Conservation (phyloP, 257 asterid species). For the Avicennia marina region DNA sequence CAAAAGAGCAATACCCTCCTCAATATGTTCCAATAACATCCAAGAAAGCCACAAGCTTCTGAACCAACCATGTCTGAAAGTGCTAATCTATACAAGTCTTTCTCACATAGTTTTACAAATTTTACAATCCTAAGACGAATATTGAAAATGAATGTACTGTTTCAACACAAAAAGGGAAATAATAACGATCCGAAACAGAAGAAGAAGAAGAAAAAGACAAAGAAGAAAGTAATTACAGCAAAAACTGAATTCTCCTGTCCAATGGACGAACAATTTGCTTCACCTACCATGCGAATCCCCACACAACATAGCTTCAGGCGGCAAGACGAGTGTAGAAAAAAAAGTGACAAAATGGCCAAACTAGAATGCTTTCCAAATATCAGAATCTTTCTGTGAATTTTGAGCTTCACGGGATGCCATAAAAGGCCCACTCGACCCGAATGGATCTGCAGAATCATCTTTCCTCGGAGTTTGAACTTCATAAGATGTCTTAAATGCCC, state of each 20-base stretch:
- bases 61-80: slow-evolving; percentile 14
- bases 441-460: slow-evolving; percentile 40
- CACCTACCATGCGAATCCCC: slow-evolving; percentile 15
- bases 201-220: not conserved
- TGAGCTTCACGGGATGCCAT: slow-evolving; percentile 56
- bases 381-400: slow-evolving; percentile 67
- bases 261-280: slow-evolving; percentile 19
- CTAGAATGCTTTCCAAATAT: slow-evolving; percentile 86
- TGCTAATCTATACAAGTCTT: slow-evolving; percentile 8
- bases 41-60: not conserved
- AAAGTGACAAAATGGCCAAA: slow-evolving; percentile 2
- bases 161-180: slow-evolving; percentile 22
- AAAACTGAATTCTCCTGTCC: slow-evolving; percentile 1
- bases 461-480: not conserved
- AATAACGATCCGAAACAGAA: no score
- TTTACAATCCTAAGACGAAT: slow-evolving; percentile 27
- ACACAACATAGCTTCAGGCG: slow-evolving; percentile 17
- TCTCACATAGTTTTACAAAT: slow-evolving; percentile 22
- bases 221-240: slow-evolving; percentile 17
- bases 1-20: no score
- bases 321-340: slow-evolving; percentile 13
- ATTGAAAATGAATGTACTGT: slow-evolving; percentile 27
- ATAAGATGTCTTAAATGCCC: not conserved
- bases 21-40: not conserved
- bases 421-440: slow-evolving; percentile 62